Evolutionary conservation across 2,329 filamentous ascomycete genomes (phyloP), one percentile per base, ranked within the genome.

Genomic region (Grosmannia huntii): DNA sequence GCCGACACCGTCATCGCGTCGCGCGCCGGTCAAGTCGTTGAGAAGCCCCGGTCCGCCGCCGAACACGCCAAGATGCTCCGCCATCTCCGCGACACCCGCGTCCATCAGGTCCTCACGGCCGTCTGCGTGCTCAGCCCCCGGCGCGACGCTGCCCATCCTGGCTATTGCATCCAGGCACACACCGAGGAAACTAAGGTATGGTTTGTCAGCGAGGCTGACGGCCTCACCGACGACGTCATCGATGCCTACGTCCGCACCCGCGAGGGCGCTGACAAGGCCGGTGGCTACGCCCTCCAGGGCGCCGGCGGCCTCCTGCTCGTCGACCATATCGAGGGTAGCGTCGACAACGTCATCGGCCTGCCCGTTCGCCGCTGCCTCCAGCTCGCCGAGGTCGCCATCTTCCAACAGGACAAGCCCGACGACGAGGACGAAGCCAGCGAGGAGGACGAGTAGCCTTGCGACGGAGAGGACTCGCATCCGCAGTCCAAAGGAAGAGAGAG

Each of bases 211-310:
- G 81, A 80, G 64, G 65, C 66, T 16, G 75, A 80, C 19, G 81
- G 81, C 4, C 68, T 83, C 60, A 74, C 76, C 16, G 92, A 99
- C 73, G 90, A 95, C 60, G 80, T 96, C 64, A 85, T 97, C 60
- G 76, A 89, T 65, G 81, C 75, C 5, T 91, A 91, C 68, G 86
- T 91, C 59, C 80, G 78, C 67, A 96, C 92, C 25, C 79, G 92
- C 58, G 94, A 99, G 75, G 94, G 94, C 2, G 90, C 84, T 12
- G 94, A 97, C 71, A 99, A 97, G 76, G 94, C 94, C 0, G 94
- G 94, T 2, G 94, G 94, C 0, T 99, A 99, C 71, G 94, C 90
- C 1, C 82, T 99, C 57, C 94, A 99, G 72, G 94, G 92, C 0
- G 76, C 92, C 12, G 94, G 89, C 1, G 86, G 88, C 10, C 84